A percentile compares a stretch with the other conserved stretches of the same genome.
Evolutionary conservation across 73 alveolate species (phyloP).

Genomic region (Paramecium biaurelia): DNA sequence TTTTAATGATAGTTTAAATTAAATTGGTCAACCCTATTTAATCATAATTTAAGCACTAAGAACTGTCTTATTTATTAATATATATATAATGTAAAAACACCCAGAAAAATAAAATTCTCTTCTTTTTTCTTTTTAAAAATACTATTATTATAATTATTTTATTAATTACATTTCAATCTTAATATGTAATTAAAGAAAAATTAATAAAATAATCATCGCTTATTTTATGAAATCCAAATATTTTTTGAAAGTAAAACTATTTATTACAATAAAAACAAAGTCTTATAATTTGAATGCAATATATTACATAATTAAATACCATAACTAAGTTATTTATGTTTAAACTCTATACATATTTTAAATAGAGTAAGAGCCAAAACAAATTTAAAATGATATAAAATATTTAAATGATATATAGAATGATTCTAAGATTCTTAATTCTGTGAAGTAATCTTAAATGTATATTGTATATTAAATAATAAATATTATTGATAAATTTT

Average conservation of each 20-base stretch:
- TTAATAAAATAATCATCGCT: background rate
- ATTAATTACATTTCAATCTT: background rate
- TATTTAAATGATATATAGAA: background rate
- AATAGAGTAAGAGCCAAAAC: background rate
- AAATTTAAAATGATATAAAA: background rate
- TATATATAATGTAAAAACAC: background rate
- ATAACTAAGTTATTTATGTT: too few species aligned
- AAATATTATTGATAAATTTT: background rate
- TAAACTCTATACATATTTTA: too few species aligned
- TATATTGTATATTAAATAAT: background rate
- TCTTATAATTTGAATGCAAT: background rate
- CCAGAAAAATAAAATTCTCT: background rate
- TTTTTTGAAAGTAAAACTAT: background rate
- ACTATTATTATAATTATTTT: background rate
- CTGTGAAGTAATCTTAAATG: background rate
- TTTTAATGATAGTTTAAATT: slow-evolving; percentile 51
- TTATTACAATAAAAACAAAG: background rate
- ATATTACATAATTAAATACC: background rate
- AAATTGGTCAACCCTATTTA: background rate
- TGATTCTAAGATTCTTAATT: background rate
- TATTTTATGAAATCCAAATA: background rate
- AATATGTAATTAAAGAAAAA: background rate
- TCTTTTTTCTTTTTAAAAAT: background rate
- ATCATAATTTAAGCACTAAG: background rate
- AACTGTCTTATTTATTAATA: background rate